Conservation (phyloP, 176 grass and related monocot genomes). For the Neostapfia colusana region DNA sequence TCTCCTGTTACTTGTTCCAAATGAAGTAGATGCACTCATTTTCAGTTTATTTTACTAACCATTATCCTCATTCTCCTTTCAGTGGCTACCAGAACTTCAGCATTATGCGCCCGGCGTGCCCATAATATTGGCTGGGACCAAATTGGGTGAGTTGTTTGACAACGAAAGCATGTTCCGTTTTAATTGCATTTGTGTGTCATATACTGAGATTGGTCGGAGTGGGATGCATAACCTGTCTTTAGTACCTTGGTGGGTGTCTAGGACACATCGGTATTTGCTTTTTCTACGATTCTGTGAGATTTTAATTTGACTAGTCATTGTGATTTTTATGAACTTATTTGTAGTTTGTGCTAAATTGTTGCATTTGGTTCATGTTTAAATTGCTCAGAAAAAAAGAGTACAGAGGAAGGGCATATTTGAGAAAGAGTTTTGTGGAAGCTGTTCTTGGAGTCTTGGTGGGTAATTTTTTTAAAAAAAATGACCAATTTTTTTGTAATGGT, state of each 20-base stretch:
- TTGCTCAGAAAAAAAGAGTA: background rate
- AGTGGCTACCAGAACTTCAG: slow-evolving; percentile 94
- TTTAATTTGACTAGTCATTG: slow-evolving; percentile 1
- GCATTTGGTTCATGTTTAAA: background rate
- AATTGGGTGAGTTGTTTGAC: slow-evolving; percentile 66
- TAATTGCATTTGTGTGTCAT: background rate
- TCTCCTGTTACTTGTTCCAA: background rate
- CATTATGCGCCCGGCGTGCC: slow-evolving; percentile 92
- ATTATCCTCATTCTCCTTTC: slow-evolving; percentile 23
- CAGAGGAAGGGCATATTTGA: background rate
- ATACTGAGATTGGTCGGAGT: slow-evolving; percentile 13
- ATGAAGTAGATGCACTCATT: background rate
- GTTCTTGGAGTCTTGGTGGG: background rate
- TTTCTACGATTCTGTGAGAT: slow-evolving; percentile 4
- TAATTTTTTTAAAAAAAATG: too few relatives aligned
- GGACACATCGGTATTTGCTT: slow-evolving; percentile 28
- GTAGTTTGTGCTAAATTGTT: background rate
- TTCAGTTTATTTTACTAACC: slow-evolving; percentile 1
- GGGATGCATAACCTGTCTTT: background rate
- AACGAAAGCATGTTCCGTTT: slow-evolving; percentile 33
- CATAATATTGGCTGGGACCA: slow-evolving; percentile 85
- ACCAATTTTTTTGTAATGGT: too few relatives aligned
- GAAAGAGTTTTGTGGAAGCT: background rate
- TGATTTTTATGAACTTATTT: background rate
- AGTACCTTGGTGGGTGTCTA: slow-evolving; percentile 31